phyloP scores from a whole-genome alignment of 441 rosid genomes.

The Arabidopsis hybrid region DNA sequence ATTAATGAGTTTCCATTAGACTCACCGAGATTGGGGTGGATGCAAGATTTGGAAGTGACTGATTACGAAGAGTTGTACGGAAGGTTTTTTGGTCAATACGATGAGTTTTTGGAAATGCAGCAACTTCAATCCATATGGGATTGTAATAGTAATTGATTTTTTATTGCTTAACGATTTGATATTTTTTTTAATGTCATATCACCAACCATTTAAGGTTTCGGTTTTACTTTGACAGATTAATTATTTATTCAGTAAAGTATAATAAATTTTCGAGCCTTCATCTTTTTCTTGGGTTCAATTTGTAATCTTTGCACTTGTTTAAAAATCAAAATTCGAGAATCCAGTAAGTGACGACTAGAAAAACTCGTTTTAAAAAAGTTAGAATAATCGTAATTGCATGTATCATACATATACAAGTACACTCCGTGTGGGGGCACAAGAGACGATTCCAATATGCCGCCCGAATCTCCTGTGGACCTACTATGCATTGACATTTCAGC shows the following conservation, averaged over 20 bases:
- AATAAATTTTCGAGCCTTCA: not conserved
- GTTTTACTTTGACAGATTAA: not conserved
- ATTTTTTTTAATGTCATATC: not conserved
- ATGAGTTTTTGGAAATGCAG: constrained; percentile 36
- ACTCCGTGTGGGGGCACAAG: constrained; percentile 35
- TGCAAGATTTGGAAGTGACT: constrained; percentile 52
- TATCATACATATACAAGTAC: constrained; percentile 20
- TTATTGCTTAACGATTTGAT: not conserved
- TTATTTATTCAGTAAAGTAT: not conserved
- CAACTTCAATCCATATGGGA: constrained; percentile 43
- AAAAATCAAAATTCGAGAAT: not conserved
- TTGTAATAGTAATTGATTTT: constrained; percentile 9
- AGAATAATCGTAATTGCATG: not conserved
- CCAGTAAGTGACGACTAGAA: constrained; percentile 2
- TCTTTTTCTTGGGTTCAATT: constrained; percentile 10
- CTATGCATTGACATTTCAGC: constrained; percentile 19
- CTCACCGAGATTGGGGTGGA: constrained; percentile 73
- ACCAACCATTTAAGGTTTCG: constrained; percentile 23
- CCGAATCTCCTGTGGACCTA: constrained; percentile 25
- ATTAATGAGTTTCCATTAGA: constrained; percentile 82
- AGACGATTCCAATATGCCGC: constrained; percentile 28
- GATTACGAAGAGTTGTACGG: constrained; percentile 41
- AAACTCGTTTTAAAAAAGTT: not conserved
- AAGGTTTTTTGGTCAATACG: constrained; percentile 28
- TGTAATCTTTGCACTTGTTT: not conserved